These are phyloP conservation scores for Colletotrichum phormii DNA, from an alignment of 2,329 filamentous ascomycete species.

Conservation along the genomic window DNA sequence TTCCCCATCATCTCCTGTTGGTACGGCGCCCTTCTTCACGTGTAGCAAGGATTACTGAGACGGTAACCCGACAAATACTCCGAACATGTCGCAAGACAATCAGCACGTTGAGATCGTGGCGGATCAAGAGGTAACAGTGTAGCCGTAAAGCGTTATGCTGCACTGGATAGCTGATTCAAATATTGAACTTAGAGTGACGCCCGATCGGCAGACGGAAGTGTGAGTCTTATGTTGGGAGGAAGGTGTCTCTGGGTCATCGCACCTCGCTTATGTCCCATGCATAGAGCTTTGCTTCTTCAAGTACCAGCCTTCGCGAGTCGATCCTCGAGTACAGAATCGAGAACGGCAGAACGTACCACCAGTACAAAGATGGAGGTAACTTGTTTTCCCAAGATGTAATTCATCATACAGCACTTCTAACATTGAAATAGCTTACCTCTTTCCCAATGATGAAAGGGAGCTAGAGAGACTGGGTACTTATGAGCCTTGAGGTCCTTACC, in stretches of 20 bases:
- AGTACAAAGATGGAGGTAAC: conserved; percentile 35
- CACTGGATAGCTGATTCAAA: too few species aligned
- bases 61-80: background rate
- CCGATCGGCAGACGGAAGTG: background rate
- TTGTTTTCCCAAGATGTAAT: too few species aligned
- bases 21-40: too few species aligned
- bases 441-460: conserved; percentile 28
- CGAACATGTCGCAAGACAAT: background rate
- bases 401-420: background rate
- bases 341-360: conserved; percentile 1
- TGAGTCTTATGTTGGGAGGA: background rate
- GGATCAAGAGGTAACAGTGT: background rate
- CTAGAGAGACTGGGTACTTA: conserved; percentile 13
- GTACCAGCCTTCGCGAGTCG: background rate
- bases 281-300: conserved; percentile 10
- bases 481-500: background rate
- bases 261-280: too few species aligned
- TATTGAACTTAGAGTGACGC: too few species aligned
- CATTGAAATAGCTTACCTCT: background rate
- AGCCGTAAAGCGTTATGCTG: too few species aligned
- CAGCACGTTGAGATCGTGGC: background rate
- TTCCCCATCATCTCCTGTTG: too few species aligned
- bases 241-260: too few species aligned
- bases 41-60: too few species aligned
- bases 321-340: conserved; percentile 8